Evolutionary conservation across 768 basidiomycete species (phyloP).

Genomic region (Porpolomopsis calyptriformis): DNA sequence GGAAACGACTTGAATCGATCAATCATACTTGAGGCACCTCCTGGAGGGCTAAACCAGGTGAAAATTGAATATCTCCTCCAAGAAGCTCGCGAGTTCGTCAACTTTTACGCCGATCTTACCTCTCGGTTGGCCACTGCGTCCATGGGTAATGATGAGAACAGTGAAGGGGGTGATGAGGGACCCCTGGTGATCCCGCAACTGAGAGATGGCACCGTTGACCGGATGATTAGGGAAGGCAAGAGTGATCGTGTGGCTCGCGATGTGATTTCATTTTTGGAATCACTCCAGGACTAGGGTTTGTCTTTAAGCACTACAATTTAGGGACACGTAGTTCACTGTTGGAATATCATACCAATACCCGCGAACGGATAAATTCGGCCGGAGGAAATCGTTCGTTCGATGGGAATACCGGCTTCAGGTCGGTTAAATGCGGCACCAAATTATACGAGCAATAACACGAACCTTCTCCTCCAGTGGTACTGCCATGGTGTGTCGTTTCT

Average conservation of each 20-base stretch:
- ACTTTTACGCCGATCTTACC: slow-evolving; percentile 25
- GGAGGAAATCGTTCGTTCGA: too few relatives aligned
- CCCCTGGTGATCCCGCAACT: background rate
- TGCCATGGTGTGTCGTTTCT: too few relatives aligned
- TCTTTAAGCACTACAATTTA: too few relatives aligned
- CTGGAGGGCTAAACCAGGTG: slow-evolving; percentile 10
- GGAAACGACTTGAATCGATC: slow-evolving; percentile 26
- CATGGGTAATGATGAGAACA: background rate
- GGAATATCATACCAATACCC: too few relatives aligned
- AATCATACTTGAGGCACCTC: slow-evolving; percentile 24
- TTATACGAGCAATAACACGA: too few relatives aligned
- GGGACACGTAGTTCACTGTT: too few relatives aligned
- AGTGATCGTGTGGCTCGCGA: slow-evolving; percentile 34
- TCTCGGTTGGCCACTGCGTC: background rate
- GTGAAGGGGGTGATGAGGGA: slow-evolving; percentile 12
- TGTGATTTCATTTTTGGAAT: slow-evolving; percentile 46
- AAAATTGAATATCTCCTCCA: slow-evolving; percentile 28
- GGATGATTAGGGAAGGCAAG: slow-evolving; percentile 15
- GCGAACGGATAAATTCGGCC: too few relatives aligned
- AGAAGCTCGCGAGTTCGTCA: slow-evolving; percentile 38
- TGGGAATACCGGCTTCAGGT: too few relatives aligned
- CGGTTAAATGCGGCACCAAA: too few relatives aligned
- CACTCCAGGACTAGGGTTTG: slow-evolving; percentile 29
- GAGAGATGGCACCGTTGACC: slow-evolving; percentile 7
- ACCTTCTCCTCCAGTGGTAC: too few relatives aligned